Evolutionary conservation across 2,329 filamentous ascomycete species (phyloP).

Genomic region (Colletotrichum tropicale): DNA sequence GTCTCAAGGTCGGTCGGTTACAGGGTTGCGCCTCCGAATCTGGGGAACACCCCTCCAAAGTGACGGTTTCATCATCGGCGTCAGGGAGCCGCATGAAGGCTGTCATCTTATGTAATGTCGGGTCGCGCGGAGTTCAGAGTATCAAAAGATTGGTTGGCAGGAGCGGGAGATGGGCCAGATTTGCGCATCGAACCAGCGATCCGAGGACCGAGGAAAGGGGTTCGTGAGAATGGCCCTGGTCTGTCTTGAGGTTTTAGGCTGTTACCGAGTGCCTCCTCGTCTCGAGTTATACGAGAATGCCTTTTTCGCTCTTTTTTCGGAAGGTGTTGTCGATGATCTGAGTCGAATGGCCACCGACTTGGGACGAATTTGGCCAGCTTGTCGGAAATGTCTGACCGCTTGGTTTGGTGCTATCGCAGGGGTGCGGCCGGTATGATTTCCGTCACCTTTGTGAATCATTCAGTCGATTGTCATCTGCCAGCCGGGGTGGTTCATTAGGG

Average conservation of each 20-base stretch:
- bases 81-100: neutral
- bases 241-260: neutral
- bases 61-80: neutral
- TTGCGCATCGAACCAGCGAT: neutral
- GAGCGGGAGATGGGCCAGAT: conserved; percentile 10
- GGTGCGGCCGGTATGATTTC: neutral
- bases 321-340: neutral
- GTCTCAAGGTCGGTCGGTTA: conserved; percentile 10
- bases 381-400: neutral
- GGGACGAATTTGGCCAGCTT: neutral
- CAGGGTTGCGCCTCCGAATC: conserved; percentile 10
- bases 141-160: conserved; percentile 9
- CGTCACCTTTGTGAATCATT: neutral
- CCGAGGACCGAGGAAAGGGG: neutral
- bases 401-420: neutral
- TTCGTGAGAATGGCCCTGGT: neutral
- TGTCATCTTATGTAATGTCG: neutral
- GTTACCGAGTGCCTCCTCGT: neutral
- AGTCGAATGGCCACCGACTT: neutral
- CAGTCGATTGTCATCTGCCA: neutral
- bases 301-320: neutral
- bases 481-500: neutral
- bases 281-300: neutral
- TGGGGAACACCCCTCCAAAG: neutral
- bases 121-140: neutral